Evolutionary conservation across 1,284 basidiomycete species (phyloP), one percentile per base, ranked within the genome.

Genomic region (Golubevia sp.): DNA sequence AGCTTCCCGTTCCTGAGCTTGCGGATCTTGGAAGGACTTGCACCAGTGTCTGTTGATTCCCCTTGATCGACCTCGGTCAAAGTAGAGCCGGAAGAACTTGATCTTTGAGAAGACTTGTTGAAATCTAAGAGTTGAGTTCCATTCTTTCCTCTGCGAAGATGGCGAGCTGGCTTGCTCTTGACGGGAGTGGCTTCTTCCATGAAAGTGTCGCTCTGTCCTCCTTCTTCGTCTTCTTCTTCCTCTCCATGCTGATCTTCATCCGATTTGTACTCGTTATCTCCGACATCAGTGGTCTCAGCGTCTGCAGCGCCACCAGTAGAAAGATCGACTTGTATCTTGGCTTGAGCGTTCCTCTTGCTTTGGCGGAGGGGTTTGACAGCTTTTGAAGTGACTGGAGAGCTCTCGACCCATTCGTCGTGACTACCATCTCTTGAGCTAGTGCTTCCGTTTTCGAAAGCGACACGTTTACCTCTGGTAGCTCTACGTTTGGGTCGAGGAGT

Each of bases 1-100:
- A 77, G 57, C 58, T 77, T 77, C 18, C 74, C 74, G 50, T 75
- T 77, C 34, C 74, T 66, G 18, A 77, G 66, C 59, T 69, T 73
- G 55, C 74, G 70, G 44, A 77, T 73, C 56, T 77, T 77, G 58
- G 64, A 62, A 11, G 74, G 74, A 8, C 71, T 77, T 11, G 68
- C 64, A 26, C 34, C 38, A 44, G 38, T 44, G 18, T 44, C 38
- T 13, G 38, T 44, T 18, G 18, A 13, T 44, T 44, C 38, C 13
- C 18, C 38, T 44, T 44, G 38, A 44, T 8, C 38, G 11, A 13
- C 38, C 11, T 44, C 38, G 18, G 38, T 44, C 38, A 8, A 13
- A 44, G 38, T 44, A 44, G 38, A 44, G 18, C 13, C 13, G 11
- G 38, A 44, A 44, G 38, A 44, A 44, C 13, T 13, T 13, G 38